Conservation (phyloP, 352 stramenopile genomes). For the Aphanomyces stellatus region DNA sequence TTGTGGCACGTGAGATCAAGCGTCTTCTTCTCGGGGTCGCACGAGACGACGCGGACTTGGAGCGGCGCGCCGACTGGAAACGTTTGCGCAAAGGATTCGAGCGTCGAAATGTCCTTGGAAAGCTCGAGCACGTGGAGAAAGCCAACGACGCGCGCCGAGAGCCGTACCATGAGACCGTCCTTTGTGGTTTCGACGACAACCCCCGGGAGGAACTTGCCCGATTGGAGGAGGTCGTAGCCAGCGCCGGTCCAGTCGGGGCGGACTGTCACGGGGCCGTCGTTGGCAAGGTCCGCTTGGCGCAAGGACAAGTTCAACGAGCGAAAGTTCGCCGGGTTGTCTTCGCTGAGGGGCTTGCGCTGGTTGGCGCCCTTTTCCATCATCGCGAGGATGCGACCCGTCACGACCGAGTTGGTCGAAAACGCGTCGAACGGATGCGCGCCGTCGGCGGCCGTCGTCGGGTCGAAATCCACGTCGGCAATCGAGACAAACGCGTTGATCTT, state of each 20-base stretch:
- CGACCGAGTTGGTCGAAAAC: conserved; percentile 63
- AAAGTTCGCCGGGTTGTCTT: conserved; percentile 66
- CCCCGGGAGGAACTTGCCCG: conserved; percentile 46
- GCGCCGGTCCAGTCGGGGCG: conserved; percentile 74
- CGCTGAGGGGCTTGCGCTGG: conserved; percentile 76
- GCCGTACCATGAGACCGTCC: conserved; percentile 45
- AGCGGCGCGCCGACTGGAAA: conserved; percentile 76
- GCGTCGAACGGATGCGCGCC: conserved; percentile 81
- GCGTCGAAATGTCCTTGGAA: conserved; percentile 43
- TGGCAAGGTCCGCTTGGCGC: conserved; percentile 38
- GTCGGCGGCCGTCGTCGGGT: conserved; percentile 26
- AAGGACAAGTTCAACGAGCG: conserved; percentile 63
- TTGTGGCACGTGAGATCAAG: conserved; percentile 42
- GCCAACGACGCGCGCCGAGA: conserved; percentile 68
- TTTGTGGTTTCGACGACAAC: conserved; percentile 58
- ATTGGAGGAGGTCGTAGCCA: conserved; percentile 15
- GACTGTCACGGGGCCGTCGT: conserved; percentile 26
- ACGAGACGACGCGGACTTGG: conserved; percentile 40
- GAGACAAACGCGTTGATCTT: conserved; percentile 73
- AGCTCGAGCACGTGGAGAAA: conserved; percentile 57
- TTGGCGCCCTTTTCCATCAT: conserved; percentile 70
- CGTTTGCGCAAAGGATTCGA: conserved; percentile 50
- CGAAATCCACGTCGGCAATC: conserved; percentile 72
- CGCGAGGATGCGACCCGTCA: conserved; percentile 58
- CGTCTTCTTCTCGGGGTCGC: conserved; percentile 62